phyloP scores from a whole-genome alignment of 2,329 filamentous ascomycete genomes.

The Fusarium tricinctum region DNA sequence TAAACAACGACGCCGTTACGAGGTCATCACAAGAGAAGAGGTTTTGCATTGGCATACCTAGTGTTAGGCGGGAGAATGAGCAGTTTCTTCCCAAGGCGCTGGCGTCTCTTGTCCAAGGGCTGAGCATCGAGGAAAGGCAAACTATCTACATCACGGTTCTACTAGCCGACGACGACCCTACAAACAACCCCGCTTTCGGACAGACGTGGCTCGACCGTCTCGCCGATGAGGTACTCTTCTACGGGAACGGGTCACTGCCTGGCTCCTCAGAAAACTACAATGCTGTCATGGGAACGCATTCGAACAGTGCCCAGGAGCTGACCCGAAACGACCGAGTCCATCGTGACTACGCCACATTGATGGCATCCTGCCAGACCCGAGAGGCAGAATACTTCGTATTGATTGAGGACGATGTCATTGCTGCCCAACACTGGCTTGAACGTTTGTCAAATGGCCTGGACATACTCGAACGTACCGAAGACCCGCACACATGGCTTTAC shows the following conservation, averaged over 20 bases:
- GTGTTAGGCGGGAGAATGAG: constrained; percentile 45
- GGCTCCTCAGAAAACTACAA: neutral
- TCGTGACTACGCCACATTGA: constrained; percentile 49
- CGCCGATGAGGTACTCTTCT: constrained; percentile 51
- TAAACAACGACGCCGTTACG: neutral
- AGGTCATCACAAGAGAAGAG: neutral
- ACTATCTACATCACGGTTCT: constrained; percentile 49
- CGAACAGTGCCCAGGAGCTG: neutral
- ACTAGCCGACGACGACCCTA: constrained; percentile 49
- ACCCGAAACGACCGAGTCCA: constrained; percentile 48
- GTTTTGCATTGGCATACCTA: constrained; percentile 51
- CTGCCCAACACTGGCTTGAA: constrained; percentile 51
- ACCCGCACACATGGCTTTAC: constrained; percentile 49
- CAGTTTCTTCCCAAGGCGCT: constrained; percentile 47
- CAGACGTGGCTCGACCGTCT: constrained; percentile 50
- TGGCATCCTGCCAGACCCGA: constrained; percentile 43
- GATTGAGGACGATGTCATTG: constrained; percentile 54
- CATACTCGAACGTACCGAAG: constrained; percentile 45
- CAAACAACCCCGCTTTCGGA: constrained; percentile 48
- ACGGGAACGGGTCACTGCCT: constrained; percentile 12
- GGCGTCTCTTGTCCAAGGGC: constrained; percentile 51
- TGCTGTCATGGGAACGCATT: neutral
- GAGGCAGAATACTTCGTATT: constrained; percentile 50
- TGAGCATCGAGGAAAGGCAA: constrained; percentile 48
- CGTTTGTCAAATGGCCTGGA: constrained; percentile 24